phyloP scores from a whole-genome alignment of 2,329 filamentous ascomycete species.

The Coniochaeta prunicola region DNA sequence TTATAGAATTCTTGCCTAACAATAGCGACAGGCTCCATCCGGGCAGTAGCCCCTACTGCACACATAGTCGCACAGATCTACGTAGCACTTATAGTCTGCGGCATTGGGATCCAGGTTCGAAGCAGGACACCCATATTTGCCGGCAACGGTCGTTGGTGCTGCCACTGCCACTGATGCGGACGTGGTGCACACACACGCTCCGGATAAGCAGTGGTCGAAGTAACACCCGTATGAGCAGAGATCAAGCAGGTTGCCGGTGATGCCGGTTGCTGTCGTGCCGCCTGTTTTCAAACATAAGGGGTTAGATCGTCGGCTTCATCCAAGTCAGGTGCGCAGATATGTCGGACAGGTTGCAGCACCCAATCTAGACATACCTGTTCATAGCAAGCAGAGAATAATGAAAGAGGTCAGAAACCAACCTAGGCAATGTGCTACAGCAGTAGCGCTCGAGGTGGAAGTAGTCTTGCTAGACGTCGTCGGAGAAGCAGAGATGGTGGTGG shows the following conservation, averaged over 20 bases:
- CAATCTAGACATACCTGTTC: too few species aligned
- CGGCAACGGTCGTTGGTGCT: background rate
- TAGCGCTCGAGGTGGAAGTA: too few species aligned
- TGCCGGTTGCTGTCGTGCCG: background rate
- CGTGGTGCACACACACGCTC: background rate
- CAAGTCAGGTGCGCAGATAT: too few species aligned
- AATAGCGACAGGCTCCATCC: conserved; percentile 2
- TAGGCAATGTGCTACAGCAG: too few species aligned
- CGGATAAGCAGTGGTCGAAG: background rate
- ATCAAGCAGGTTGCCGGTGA: background rate
- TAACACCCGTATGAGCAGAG: background rate
- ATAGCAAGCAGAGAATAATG: too few species aligned
- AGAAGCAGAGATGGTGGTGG: too few species aligned
- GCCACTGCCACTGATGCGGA: background rate
- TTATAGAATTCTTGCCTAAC: too few species aligned
- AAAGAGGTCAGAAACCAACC: too few species aligned
- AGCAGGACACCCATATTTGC: background rate
- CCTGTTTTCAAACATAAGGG: too few species aligned
- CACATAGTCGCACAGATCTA: background rate
- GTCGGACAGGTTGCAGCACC: too few species aligned
- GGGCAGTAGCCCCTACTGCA: conserved; percentile 1
- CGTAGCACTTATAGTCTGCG: background rate
- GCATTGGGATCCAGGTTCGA: background rate
- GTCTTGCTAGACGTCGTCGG: too few species aligned
- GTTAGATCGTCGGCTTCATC: too few species aligned